Percentiles rank a stretch among this genome's conserved stretches.
Evolutionary conservation across 768 basidiomycete genomes (phyloP).

Genomic region (Suillus decipiens): DNA sequence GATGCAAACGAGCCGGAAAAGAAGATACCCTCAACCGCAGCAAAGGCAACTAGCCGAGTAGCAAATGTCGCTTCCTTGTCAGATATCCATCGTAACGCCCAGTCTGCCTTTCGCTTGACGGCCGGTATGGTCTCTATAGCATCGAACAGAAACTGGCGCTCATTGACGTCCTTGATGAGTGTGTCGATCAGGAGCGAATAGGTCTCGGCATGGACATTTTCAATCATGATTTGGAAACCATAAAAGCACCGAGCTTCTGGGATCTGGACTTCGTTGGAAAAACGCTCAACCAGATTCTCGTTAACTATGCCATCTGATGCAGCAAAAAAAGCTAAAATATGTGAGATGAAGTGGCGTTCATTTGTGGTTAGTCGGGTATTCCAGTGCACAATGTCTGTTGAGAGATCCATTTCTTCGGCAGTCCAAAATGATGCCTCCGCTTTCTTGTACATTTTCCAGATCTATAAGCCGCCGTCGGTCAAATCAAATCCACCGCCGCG

Average conservation of each 20-base stretch:
- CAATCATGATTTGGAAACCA: constrained; percentile 99
- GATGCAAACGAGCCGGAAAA: constrained; percentile 93
- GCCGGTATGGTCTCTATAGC: constrained; percentile 94
- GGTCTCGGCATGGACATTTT: constrained; percentile 95
- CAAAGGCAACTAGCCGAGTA: constrained; percentile 90
- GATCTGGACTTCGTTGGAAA: constrained; percentile 88
- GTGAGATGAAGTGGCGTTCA: constrained; percentile 88
- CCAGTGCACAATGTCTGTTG: constrained; percentile 86
- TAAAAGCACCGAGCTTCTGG: constrained; percentile 97
- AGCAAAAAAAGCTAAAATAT: constrained; percentile 95
- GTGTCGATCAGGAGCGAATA: constrained; percentile 96
- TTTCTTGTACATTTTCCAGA: constrained; percentile 96
- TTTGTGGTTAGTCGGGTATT: constrained; percentile 73
- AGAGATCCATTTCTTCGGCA: constrained; percentile 89
- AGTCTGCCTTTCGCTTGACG: constrained; percentile 90
- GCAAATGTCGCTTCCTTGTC: constrained; percentile 81
- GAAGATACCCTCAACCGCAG: constrained; percentile 96
- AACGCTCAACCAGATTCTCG: constrained; percentile 93
- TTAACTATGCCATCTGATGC: constrained; percentile 97
- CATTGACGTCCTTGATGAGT: constrained; percentile 79
- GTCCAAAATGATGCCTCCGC: constrained; percentile 96
- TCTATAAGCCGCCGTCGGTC: constrained; percentile 51
- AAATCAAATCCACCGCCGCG: not conserved
- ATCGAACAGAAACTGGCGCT: constrained; percentile 84
- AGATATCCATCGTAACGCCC: constrained; percentile 92